These are phyloP conservation scores for Seiridium unicorne DNA, from an alignment of 2,329 filamentous ascomycete genomes.

Conservation along the genomic window DNA sequence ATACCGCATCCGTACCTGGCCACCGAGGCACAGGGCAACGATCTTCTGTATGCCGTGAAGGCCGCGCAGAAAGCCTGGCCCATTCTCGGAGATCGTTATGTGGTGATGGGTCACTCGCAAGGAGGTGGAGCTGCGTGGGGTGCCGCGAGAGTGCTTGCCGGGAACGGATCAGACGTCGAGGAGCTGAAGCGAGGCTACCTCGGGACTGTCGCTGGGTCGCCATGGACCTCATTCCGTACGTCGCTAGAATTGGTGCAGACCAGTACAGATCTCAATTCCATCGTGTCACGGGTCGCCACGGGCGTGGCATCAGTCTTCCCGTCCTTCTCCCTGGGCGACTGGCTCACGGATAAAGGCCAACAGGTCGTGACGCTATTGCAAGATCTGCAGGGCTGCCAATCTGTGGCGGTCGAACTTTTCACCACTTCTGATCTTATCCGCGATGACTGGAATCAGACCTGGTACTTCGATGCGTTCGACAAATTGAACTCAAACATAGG, in stretches of 20 bases:
- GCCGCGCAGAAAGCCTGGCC: not conserved
- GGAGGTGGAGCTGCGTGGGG: constrained; percentile 4
- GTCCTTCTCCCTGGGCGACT: not conserved
- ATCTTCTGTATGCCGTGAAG: not conserved
- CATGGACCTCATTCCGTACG: not conserved
- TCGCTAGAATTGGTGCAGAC: not conserved
- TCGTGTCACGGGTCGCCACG: not conserved
- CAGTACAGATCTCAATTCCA: not conserved
- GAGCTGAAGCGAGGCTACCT: not conserved
- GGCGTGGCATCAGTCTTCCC: not conserved
- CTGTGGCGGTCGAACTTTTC: not conserved
- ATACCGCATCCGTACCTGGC: not conserved
- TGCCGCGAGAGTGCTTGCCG: not conserved
- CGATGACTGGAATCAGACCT: not conserved
- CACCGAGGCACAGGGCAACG: not conserved
- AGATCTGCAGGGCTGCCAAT: not conserved
- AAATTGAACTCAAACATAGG: not conserved
- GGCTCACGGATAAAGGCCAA: not conserved
- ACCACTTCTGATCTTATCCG: not conserved
- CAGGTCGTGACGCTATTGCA: not conserved
- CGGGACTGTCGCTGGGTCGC: not conserved
- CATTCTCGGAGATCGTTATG: not conserved
- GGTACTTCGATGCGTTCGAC: not conserved
- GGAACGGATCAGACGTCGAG: not conserved
- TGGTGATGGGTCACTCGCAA: constrained; percentile 1